Evolutionary conservation across 192 early-diverging fungal genomes (phyloP), one percentile per base, ranked within the genome.

Genomic region (Fimicolochytrium jonesii): DNA sequence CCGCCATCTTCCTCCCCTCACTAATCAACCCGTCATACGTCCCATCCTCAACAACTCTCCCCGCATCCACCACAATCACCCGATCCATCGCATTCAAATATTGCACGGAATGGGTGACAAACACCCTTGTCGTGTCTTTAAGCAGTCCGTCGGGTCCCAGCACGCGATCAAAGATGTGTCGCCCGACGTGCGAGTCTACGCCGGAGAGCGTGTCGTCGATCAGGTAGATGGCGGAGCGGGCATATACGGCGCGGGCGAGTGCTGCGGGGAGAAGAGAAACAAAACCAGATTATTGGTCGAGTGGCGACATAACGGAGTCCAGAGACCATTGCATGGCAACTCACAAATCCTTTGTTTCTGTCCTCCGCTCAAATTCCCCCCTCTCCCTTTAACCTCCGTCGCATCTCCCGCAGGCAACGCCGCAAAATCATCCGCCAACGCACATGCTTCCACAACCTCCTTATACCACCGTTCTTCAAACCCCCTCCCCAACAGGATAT

Each of bases 91-190:
- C 48, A 15, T 30, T 29, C 15, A 50, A 15, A 30, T 50, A 50
- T 15, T 22, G 28, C 25, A 50, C 48, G 11, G 25, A 22, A 53
- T 77, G 73, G 4, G 75, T 77, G 32, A 92, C 92, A 51, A 93
- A 82, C 31, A 98, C 64, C 26, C 93, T 81, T 29, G 86, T 68
- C 62, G 93, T 92, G 36, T 75, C 78, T 18, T 79, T 77, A 17
- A 96, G 77, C 46, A 95, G 62, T 11, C 93, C 94, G 17, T 84
- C 69, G 30, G 90, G 87, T 20, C 94, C 93, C 49, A 97, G 74
- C 1, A 94, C 90, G 30, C 90, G 69, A 49, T 94, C 87, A 71
- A 95, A 95, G 25, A 98, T 87, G 47, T 89, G 86, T 2, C 78
- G 70, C 5, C 86, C 86, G 1, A 88, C 87, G 64, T 90, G 88